Evolutionary conservation across 2,329 filamentous ascomycete genomes (phyloP).

Genomic region (Myotisia sp.): DNA sequence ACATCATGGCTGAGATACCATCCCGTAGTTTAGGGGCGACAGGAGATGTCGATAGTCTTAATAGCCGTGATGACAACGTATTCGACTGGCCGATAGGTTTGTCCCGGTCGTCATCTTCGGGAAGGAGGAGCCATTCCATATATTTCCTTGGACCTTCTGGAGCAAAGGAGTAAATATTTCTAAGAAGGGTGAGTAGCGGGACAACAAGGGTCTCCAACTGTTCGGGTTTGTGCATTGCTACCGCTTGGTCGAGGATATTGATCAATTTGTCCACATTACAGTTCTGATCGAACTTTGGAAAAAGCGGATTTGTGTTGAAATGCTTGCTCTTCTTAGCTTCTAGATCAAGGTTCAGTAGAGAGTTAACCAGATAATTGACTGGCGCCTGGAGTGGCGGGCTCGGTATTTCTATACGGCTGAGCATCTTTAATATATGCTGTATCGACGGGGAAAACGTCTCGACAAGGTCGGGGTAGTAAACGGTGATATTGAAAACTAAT

Average conservation of each 20-base stretch:
- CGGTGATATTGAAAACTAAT: constrained; percentile 74
- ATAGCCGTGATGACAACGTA: constrained; percentile 59
- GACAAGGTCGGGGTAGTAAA: constrained; percentile 51
- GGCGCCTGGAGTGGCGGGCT: constrained; percentile 58
- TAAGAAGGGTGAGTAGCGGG: constrained; percentile 60
- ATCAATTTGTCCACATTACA: constrained; percentile 52
- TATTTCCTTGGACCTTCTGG: constrained; percentile 46
- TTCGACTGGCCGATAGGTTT: constrained; percentile 62
- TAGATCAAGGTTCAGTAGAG: constrained; percentile 64
- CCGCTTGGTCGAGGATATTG: constrained; percentile 53
- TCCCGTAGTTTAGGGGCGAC: constrained; percentile 57
- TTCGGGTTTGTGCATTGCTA: constrained; percentile 47
- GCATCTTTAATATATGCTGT: constrained; percentile 54
- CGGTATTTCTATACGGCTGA: constrained; percentile 46
- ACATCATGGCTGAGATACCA: constrained; percentile 64
- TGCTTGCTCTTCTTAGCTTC: constrained; percentile 37
- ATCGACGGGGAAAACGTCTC: constrained; percentile 53
- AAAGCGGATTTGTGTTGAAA: constrained; percentile 41
- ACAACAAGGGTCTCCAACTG: constrained; percentile 60
- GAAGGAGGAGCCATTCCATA: constrained; percentile 57
- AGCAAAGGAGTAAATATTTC: constrained; percentile 55
- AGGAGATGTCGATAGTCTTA: constrained; percentile 64
- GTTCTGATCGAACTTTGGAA: constrained; percentile 48
- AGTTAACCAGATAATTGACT: constrained; percentile 60
- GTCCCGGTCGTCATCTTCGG: constrained; percentile 60